Evolutionary conservation across 164 flowering plant species (phyloP).

Genomic region (Platanus orientalis): DNA sequence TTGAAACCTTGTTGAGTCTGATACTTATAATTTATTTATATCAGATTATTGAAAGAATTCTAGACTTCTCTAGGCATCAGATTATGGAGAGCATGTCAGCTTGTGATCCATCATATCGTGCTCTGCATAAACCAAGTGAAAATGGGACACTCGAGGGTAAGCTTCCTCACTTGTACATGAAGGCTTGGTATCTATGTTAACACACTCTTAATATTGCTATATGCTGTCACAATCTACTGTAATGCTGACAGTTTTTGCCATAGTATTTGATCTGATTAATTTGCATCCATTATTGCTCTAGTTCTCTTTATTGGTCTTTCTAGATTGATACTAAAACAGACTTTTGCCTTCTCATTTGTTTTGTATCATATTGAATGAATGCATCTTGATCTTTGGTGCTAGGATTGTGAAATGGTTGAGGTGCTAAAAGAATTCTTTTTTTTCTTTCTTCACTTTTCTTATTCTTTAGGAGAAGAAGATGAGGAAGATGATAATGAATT

Average conservation of each 20-base stretch:
- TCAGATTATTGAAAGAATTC: conserved; percentile 89
- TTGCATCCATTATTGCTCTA: not conserved
- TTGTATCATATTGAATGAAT: not conserved
- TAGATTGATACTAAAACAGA: not conserved
- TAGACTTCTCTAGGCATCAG: conserved; percentile 91
- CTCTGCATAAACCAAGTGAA: conserved; percentile 70
- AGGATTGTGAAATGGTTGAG: not conserved
- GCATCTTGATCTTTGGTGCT: not conserved
- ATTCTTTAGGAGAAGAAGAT: conserved; percentile 62
- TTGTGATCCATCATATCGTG: conserved; percentile 85
- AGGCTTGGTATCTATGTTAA: not conserved
- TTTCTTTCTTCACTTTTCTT: not conserved
- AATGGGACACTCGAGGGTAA: conserved; percentile 64
- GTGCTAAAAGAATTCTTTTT: not conserved
- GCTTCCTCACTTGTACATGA: conserved; percentile 4
- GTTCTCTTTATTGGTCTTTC: not conserved
- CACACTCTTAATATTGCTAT: too few relatives aligned
- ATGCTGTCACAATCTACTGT: too few relatives aligned
- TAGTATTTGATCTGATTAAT: not conserved
- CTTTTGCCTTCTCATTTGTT: not conserved
- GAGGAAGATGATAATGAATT: conserved; percentile 33
- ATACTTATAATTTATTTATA: conserved; percentile 1
- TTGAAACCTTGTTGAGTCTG: conserved; percentile 1
- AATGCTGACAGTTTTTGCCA: not conserved
- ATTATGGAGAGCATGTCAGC: conserved; percentile 77